phyloP scores from a whole-genome alignment of 345 rosid species.

The Geranium brycei region DNA sequence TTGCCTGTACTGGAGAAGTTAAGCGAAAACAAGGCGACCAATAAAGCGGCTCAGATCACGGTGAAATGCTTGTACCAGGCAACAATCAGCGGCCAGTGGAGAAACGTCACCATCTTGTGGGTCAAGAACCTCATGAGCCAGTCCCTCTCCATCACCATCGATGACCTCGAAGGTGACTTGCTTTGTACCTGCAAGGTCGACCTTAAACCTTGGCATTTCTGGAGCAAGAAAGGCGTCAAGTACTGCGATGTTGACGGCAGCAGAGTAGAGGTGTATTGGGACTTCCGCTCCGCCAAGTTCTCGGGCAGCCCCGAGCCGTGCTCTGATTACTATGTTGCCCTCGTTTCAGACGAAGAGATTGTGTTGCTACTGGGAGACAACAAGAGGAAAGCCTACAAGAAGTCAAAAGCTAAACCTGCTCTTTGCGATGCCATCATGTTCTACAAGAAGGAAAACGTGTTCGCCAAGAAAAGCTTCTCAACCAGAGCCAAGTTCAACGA shows the following conservation, averaged over 20 bases:
- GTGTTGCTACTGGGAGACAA: slow-evolving; percentile 66
- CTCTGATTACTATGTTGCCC: slow-evolving; percentile 63
- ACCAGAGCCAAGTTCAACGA: slow-evolving; percentile 66
- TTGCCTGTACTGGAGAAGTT: background rate
- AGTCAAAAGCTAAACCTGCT: slow-evolving; percentile 71
- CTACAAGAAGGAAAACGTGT: slow-evolving; percentile 73
- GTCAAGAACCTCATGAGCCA: slow-evolving; percentile 63
- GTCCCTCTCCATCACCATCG: slow-evolving; percentile 48
- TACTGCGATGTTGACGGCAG: slow-evolving; percentile 53
- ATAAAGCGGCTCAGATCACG: slow-evolving; percentile 43
- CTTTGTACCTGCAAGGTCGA: slow-evolving; percentile 53
- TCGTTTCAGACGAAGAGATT: slow-evolving; percentile 81
- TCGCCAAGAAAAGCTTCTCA: slow-evolving; percentile 61
- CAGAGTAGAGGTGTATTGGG: slow-evolving; percentile 67
- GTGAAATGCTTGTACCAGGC: slow-evolving; percentile 66
- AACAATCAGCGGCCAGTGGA: slow-evolving; percentile 49
- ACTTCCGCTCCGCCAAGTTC: slow-evolving; percentile 68
- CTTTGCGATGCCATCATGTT: slow-evolving; percentile 43
- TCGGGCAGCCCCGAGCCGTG: slow-evolving; percentile 62
- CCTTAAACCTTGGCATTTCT: slow-evolving; percentile 80
- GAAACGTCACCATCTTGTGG: slow-evolving; percentile 58
- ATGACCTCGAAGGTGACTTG: slow-evolving; percentile 42
- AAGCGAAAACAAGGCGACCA: no score
- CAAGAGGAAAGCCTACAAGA: slow-evolving; percentile 75
- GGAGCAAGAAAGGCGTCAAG: slow-evolving; percentile 77